Percentiles rank a stretch among this genome's conserved stretches.
Conservation (phyloP, 495 filamentous ascomycete genomes). For the Penicillium desertorum region DNA sequence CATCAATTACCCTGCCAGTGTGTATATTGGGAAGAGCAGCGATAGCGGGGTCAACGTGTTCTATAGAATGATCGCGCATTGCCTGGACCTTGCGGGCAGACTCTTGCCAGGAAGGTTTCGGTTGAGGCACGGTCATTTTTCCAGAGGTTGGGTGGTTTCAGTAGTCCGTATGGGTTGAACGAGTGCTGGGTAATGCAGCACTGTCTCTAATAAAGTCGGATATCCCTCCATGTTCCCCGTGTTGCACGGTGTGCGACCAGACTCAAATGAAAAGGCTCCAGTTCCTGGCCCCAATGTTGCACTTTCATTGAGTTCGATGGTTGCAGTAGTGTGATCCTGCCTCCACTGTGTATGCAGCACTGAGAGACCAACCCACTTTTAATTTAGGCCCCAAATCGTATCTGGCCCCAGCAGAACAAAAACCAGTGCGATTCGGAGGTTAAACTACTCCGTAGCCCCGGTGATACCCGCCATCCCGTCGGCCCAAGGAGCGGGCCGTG, state of each 20-base stretch:
- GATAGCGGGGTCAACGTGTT: background rate
- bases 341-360: no score
- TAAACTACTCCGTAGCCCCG: no score
- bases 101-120: slow-evolving; percentile 1
- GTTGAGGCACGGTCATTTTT: slow-evolving; percentile 1
- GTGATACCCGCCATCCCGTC: background rate
- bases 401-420: background rate
- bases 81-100: slow-evolving; percentile 3
- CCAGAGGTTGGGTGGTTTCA: background rate
- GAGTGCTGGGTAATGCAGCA: background rate
- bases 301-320: background rate
- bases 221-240: background rate
- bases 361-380: no score
- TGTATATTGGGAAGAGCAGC: slow-evolving; percentile 1
- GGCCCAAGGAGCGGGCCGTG: background rate
- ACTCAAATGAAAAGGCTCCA: background rate
- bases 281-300: background rate
- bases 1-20: slow-evolving; percentile 5
- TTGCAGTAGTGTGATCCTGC: background rate
- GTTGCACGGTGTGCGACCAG: background rate
- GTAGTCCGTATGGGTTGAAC: background rate
- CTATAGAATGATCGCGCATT: slow-evolving; percentile 1
- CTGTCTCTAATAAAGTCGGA: background rate
- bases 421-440: no score
- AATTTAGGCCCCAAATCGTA: no score